A percentile compares a stretch with the other conserved stretches of the same genome.
phyloP scores from a whole-genome alignment of 116 monocot genomes.

The Trichopus zeylanicus region DNA sequence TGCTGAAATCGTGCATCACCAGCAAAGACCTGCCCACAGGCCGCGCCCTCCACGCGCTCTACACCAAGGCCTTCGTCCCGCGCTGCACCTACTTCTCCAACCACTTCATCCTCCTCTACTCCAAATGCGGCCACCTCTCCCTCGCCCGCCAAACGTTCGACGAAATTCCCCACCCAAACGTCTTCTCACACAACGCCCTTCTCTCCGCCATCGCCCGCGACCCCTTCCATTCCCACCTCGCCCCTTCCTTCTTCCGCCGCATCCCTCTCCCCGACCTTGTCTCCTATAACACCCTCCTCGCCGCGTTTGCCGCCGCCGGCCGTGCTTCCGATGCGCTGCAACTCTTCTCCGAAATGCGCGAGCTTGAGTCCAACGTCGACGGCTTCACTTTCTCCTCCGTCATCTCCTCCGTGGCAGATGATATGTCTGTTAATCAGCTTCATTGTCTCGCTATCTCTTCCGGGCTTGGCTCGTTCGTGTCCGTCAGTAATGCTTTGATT shows the following conservation, averaged over 20 bases:
- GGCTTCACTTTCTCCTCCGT: slow-evolving; percentile 62
- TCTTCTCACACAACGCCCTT: slow-evolving; percentile 70
- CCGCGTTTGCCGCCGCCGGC: slow-evolving; percentile 23
- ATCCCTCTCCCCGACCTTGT: slow-evolving; percentile 61
- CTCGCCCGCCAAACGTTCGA: slow-evolving; percentile 45
- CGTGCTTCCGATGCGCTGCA: slow-evolving; percentile 15
- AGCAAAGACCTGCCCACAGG: slow-evolving; percentile 14
- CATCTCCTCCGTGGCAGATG: slow-evolving; percentile 15
- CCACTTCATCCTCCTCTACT: slow-evolving; percentile 61
- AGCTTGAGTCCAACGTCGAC: slow-evolving; percentile 13
- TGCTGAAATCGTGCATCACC: slow-evolving; percentile 19
- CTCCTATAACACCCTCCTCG: slow-evolving; percentile 66
- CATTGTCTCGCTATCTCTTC: slow-evolving; percentile 34
- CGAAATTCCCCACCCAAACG: slow-evolving; percentile 49
- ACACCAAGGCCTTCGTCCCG: slow-evolving; percentile 33
- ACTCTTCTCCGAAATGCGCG: slow-evolving; percentile 43
- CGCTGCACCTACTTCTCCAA: slow-evolving; percentile 47
- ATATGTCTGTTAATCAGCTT: slow-evolving; percentile 15
- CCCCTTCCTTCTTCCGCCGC: slow-evolving; percentile 17
- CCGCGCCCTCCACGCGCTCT: slow-evolving; percentile 41
- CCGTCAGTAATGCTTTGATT: slow-evolving; percentile 53
- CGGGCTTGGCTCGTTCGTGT: slow-evolving; percentile 41
- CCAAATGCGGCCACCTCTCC: slow-evolving; percentile 19
- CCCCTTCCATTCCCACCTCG: slow-evolving; percentile 9
- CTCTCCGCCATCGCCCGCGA: slow-evolving; percentile 36